These are phyloP conservation scores for Globisporangium heterothallicum DNA, from an alignment of 352 stramenopile species.

Conservation along the genomic window DNA sequence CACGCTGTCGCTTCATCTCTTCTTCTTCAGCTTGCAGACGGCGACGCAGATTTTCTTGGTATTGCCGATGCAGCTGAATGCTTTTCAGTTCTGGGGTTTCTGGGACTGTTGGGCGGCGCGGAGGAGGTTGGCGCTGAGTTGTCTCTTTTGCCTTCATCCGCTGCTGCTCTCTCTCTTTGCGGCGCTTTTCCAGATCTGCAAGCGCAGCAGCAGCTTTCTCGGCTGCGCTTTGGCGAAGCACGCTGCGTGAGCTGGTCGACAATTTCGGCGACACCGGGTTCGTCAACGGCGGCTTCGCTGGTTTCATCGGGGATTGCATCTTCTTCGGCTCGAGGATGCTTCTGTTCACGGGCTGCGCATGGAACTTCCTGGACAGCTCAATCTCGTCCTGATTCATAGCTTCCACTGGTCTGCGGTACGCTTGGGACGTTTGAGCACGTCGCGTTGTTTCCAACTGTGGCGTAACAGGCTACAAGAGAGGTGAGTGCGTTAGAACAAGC, in stretches of 20 bases:
- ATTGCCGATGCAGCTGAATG: conserved; percentile 63
- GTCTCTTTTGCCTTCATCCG: conserved; percentile 27
- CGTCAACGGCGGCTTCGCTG: conserved; percentile 30
- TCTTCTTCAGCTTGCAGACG: conserved; percentile 53
- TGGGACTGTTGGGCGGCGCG: conserved; percentile 42
- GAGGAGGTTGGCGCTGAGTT: conserved; percentile 6
- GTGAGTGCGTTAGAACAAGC: conserved; percentile 1
- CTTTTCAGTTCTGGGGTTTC: conserved; percentile 73
- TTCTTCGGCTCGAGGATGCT: conserved; percentile 38
- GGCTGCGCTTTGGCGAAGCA: conserved; percentile 22
- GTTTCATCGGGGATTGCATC: conserved; percentile 16
- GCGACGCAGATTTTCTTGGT: conserved; percentile 65
- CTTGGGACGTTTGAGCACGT: conserved; percentile 35
- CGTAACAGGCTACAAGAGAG: conserved; percentile 37
- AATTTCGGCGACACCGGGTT: conserved; percentile 41
- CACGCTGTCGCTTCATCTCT: conserved; percentile 40
- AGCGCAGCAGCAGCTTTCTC: conserved; percentile 26
- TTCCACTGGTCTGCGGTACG: conserved; percentile 49
- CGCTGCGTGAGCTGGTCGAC: conserved; percentile 30
- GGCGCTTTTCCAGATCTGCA: conserved; percentile 31
- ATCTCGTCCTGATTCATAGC: conserved; percentile 65
- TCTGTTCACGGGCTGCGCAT: conserved; percentile 56
- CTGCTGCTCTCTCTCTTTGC: conserved; percentile 35
- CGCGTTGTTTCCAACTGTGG: conserved; percentile 63
- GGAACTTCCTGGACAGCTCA: conserved; percentile 75